phyloP scores from a whole-genome alignment of 768 basidiomycete species.

The Leccinum boreale region DNA sequence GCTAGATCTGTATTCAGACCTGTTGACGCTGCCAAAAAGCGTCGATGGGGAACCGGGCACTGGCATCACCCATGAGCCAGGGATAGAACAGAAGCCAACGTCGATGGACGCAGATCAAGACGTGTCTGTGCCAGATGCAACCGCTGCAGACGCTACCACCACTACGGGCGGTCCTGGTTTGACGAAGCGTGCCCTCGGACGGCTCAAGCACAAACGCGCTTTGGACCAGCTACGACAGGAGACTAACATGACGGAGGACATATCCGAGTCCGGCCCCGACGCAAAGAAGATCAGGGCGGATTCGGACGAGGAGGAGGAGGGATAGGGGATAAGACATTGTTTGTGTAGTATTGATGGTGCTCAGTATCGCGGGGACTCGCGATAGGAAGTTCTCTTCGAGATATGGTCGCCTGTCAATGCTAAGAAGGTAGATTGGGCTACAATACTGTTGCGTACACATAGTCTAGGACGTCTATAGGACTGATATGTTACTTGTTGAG shows the following conservation, averaged over 20 bases:
- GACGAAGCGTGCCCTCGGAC: conserved; percentile 46
- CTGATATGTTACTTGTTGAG: too few species aligned
- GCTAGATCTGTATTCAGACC: conserved; percentile 58
- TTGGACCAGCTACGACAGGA: conserved; percentile 29
- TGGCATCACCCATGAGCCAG: conserved; percentile 30
- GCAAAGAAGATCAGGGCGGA: conserved; percentile 20
- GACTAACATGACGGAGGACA: conserved; percentile 1
- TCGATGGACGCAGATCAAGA: neutral
- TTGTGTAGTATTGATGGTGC: neutral
- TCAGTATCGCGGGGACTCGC: too few species aligned
- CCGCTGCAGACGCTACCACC: neutral
- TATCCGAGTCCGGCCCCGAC: conserved; percentile 1
- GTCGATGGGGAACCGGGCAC: conserved; percentile 41
- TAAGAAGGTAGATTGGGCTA: too few species aligned
- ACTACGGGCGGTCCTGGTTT: conserved; percentile 17
- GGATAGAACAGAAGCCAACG: neutral
- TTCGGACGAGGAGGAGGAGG: neutral
- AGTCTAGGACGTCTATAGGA: too few species aligned
- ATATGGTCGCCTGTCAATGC: too few species aligned
- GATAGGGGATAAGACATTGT: neutral
- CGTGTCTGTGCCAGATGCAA: conserved; percentile 12
- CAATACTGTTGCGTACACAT: too few species aligned
- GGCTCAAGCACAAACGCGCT: conserved; percentile 51
- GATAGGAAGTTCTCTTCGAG: too few species aligned
- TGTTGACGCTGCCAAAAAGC: conserved; percentile 60